Evolutionary conservation across 345 rosid genomes (phyloP).

Genomic region (Physaria fendleri): DNA sequence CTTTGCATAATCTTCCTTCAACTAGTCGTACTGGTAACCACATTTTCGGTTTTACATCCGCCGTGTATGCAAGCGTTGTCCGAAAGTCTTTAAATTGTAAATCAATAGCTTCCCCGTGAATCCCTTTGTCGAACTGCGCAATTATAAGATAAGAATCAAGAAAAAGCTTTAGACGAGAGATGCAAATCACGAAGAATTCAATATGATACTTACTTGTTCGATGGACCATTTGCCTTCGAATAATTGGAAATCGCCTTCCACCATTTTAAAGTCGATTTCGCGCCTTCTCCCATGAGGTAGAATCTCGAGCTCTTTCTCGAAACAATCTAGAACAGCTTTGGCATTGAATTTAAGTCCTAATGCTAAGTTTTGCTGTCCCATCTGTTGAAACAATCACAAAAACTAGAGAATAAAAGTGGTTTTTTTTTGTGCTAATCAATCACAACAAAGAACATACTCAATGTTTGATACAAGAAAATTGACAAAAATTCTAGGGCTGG

Average conservation of each 20-base stretch:
- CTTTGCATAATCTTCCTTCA: constrained; percentile 73
- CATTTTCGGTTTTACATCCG: constrained; percentile 70
- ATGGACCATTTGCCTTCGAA: constrained; percentile 93
- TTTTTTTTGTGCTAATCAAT: too few relatives aligned
- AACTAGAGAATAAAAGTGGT: background rate
- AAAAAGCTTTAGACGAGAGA: background rate
- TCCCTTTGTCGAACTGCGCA: constrained; percentile 37
- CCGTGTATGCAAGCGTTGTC: constrained; percentile 55
- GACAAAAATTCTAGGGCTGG: too few relatives aligned
- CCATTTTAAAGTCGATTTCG: constrained; percentile 86
- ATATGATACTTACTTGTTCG: constrained; percentile 50
- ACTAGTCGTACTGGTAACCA: constrained; percentile 77
- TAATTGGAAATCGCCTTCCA: constrained; percentile 81
- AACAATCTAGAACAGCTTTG: constrained; percentile 83
- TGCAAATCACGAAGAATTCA: background rate
- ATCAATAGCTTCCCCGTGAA: constrained; percentile 23
- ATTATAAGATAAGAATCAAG: background rate
- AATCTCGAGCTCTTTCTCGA: constrained; percentile 69
- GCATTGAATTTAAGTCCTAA: constrained; percentile 79
- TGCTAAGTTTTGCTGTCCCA: constrained; percentile 75
- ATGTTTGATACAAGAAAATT: background rate
- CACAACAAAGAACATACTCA: background rate
- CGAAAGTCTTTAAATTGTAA: constrained; percentile 34
- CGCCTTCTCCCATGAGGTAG: constrained; percentile 51
- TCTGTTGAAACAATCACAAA: constrained; percentile 34